Evolutionary conservation across 306 rosid genomes (phyloP), one percentile per base, ranked within the genome.

Genomic region (Gastrolobium bilobum): DNA sequence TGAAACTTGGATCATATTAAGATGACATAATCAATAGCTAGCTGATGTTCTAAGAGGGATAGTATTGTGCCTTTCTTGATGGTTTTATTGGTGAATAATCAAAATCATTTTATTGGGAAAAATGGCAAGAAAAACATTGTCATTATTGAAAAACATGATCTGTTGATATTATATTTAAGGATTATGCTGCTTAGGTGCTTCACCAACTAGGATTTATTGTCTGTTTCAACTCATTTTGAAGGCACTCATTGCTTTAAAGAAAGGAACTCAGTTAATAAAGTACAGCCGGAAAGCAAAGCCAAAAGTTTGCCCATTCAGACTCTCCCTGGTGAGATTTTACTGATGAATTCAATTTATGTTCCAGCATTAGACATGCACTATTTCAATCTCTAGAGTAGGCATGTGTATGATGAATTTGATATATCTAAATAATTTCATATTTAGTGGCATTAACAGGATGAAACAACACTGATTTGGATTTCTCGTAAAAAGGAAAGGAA

Each of bases 201-300:
- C 37, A 52, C 57, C 38, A 66, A 62, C 63, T 26, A 13, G 39
- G 53, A 42, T 80, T 75, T 71, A 51, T 81, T 81, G 13, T 10
- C 1, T 63, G 4, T 68, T 80, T 85, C 62, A 74, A 65, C 64
- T 81, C 34, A 76, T 70, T 73, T 26, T 84, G 75, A 84, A 92
- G 99, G 90, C 90, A 81, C 86, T 91, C 56, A 2, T 79, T 84
- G 82, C 85, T 60, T 86, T 92, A 43, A 94, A 91, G 78, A 92
- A 86, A 77, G 97, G 99, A 8, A 71, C 85, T 75, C 92, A 86
- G 51, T 65, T 92, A 75, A 76, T 88, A 75, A 92, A 92, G 91
- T 91, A 89, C 44, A 89, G 95, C 64, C 86, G 91, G 31, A 84
- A 92, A 85, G 90, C 93, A 10, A 92, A 88, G 84, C 97, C 95